phyloP scores from a whole-genome alignment of 23 red algal species.

The Pyropia yezoensis region DNA sequence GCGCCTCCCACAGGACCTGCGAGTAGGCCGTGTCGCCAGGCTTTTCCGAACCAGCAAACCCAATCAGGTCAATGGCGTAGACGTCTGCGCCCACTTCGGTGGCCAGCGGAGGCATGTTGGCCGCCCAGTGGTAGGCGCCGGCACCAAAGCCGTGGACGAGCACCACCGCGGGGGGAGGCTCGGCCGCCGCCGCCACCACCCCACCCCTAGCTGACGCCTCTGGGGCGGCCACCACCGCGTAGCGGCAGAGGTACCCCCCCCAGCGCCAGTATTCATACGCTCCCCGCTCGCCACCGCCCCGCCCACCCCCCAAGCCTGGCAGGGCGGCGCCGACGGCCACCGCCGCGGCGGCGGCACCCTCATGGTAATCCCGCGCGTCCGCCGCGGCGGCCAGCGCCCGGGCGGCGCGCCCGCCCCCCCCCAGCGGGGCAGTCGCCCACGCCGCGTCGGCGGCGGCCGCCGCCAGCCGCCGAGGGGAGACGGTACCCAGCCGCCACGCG shows the following conservation, averaged over 20 bases:
- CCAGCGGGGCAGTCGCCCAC: no score
- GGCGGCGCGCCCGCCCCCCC: no score
- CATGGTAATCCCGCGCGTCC: no score
- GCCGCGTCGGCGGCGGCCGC: constrained; percentile 16
- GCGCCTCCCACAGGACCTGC: constrained; percentile 58
- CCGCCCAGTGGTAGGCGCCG: constrained; percentile 64
- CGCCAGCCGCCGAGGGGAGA: constrained; percentile 16
- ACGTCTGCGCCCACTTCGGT: constrained; percentile 48
- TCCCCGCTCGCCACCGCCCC: neutral
- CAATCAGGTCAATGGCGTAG: constrained; percentile 71
- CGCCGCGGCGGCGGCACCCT: no score
- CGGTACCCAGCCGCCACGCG: constrained; percentile 23
- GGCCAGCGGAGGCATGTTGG: constrained; percentile 17
- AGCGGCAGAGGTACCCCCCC: neutral
- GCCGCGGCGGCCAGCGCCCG: no score
- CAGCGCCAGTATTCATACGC: neutral
- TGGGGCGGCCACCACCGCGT: neutral
- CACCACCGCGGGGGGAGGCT: constrained; percentile 32
- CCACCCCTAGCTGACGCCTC: neutral
- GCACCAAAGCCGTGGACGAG: constrained; percentile 97
- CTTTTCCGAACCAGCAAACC: constrained; percentile 83
- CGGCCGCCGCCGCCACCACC: neutral
- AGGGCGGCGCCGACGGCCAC: no score
- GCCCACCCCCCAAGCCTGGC: no score
- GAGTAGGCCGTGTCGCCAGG: constrained; percentile 60